Conservation (phyloP, 2,329 filamentous ascomycete species). For the Setomelanomma holmii region DNA sequence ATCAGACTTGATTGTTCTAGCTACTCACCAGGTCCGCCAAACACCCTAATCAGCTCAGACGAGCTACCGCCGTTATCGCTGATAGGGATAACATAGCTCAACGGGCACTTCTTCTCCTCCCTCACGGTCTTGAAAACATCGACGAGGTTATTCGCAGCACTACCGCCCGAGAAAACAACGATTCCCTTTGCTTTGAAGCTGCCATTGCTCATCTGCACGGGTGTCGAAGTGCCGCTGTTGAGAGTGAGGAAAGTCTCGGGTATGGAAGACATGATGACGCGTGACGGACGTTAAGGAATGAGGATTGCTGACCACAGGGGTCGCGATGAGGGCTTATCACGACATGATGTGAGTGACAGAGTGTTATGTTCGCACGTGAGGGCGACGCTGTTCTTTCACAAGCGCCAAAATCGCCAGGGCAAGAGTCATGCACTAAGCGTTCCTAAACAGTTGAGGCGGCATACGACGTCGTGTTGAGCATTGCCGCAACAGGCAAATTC, state of each 20-base stretch:
- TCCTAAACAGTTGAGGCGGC: slow-evolving; percentile 13
- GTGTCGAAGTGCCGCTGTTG: slow-evolving; percentile 22
- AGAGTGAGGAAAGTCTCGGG: slow-evolving; percentile 24
- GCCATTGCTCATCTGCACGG: slow-evolving; percentile 29
- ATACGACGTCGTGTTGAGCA: slow-evolving; percentile 11
- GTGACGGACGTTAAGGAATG: not conserved
- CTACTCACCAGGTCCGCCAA: slow-evolving; percentile 83
- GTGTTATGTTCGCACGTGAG: slow-evolving; percentile 23
- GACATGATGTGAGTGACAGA: slow-evolving; percentile 25
- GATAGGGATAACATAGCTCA: slow-evolving; percentile 92
- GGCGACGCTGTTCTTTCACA: slow-evolving; percentile 19
- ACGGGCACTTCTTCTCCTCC: slow-evolving; percentile 68
- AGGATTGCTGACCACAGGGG: slow-evolving; percentile 21
- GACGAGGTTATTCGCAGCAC: slow-evolving; percentile 91
- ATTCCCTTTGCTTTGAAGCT: slow-evolving; percentile 60
- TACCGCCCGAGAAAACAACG: slow-evolving; percentile 89
- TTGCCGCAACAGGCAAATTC: slow-evolving; percentile 33
- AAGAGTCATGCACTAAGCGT: slow-evolving; percentile 38
- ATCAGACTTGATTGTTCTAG: not conserved
- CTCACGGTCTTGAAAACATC: slow-evolving; percentile 77
- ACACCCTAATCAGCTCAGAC: slow-evolving; percentile 90
- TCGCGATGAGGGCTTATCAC: slow-evolving; percentile 18
- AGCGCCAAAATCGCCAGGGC: slow-evolving; percentile 15
- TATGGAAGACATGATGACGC: slow-evolving; percentile 23
- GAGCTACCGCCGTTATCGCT: slow-evolving; percentile 95